These are phyloP conservation scores for Collybia sordida DNA, from an alignment of 768 basidiomycete genomes.

Conservation along the genomic window DNA sequence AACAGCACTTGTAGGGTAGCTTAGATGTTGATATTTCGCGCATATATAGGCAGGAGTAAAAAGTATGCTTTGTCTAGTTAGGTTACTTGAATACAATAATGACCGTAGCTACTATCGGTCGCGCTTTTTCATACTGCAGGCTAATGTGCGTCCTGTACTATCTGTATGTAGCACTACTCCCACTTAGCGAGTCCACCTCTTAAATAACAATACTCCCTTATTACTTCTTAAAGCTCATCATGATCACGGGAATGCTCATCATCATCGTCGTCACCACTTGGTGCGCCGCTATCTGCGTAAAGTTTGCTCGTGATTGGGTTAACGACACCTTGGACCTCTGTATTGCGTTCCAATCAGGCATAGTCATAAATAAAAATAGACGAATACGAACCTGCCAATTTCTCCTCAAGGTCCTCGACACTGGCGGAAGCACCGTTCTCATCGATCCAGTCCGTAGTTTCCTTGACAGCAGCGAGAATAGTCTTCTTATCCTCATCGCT, in stretches of 20 bases:
- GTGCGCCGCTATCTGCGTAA: conserved; percentile 46
- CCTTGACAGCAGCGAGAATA: conserved; percentile 79
- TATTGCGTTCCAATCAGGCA: background rate
- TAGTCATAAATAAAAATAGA: background rate
- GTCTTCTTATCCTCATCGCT: conserved; percentile 81
- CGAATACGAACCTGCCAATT: conserved; percentile 53
- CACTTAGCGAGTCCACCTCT: too few species aligned
- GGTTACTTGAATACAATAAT: conserved; percentile 17
- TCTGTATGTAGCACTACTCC: background rate
- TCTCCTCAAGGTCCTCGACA: conserved; percentile 91
- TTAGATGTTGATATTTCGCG: too few species aligned
- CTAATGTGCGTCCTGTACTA: background rate
- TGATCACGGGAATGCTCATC: conserved; percentile 42
- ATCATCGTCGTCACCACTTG: conserved; percentile 31
- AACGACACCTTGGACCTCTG: conserved; percentile 71
- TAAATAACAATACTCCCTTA: too few species aligned
- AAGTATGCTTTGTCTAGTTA: conserved; percentile 14
- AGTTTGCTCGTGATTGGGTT: conserved; percentile 87
- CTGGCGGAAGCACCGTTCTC: conserved; percentile 73
- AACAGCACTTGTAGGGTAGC: too few species aligned
- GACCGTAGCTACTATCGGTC: background rate
- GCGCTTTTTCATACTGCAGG: background rate
- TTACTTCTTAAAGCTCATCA: conserved; percentile 39
- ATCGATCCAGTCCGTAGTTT: conserved; percentile 91
- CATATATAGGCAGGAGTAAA: background rate